A percentile compares a stretch with the other conserved stretches of the same genome.
Evolutionary conservation across 2,329 filamentous ascomycete species (phyloP).

Genomic region (Pseudocercospora macadamiae): DNA sequence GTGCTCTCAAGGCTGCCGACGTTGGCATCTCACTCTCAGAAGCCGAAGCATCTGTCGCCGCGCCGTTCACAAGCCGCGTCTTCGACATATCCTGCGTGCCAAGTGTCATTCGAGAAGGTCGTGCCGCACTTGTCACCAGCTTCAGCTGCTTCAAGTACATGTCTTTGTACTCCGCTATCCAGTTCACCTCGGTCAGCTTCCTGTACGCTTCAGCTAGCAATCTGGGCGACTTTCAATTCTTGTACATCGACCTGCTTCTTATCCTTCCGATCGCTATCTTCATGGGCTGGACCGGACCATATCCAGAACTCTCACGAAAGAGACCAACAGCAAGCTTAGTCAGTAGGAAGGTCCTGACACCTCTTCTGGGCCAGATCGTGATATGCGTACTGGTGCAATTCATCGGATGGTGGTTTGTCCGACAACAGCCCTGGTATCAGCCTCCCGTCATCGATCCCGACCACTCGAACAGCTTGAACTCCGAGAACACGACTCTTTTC

Average conservation of each 20-base stretch:
- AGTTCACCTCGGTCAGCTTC: conserved; percentile 96
- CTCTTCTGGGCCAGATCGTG: conserved; percentile 83
- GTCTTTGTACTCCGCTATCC: conserved; percentile 98
- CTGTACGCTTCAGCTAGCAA: conserved; percentile 93
- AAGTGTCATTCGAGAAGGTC: conserved; percentile 88
- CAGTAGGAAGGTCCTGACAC: conserved; percentile 86
- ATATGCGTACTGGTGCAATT: conserved; percentile 80
- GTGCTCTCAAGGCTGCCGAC: conserved; percentile 93
- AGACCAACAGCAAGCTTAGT: conserved; percentile 90
- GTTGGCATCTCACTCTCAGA: conserved; percentile 97
- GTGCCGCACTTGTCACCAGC: conserved; percentile 93
- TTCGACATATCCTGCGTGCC: conserved; percentile 97
- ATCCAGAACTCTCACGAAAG: conserved; percentile 75
- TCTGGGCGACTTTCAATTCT: conserved; percentile 94
- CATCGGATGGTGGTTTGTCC: conserved; percentile 72
- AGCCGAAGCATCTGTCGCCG: conserved; percentile 96
- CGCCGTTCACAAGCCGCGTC: conserved; percentile 90
- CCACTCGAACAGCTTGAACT: conserved; percentile 85
- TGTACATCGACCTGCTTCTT: conserved; percentile 90
- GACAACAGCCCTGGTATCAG: conserved; percentile 80
- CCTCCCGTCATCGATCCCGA: conserved; percentile 77
- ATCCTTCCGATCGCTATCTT: conserved; percentile 97
- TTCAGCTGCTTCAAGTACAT: conserved; percentile 99
- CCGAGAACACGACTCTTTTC: conserved; percentile 90
- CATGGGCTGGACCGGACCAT: conserved; percentile 96